Percentiles rank a stretch among this genome's conserved stretches.
Evolutionary conservation across 345 rosid genomes (phyloP).

Genomic region (Eucalyptus shirleyi): DNA sequence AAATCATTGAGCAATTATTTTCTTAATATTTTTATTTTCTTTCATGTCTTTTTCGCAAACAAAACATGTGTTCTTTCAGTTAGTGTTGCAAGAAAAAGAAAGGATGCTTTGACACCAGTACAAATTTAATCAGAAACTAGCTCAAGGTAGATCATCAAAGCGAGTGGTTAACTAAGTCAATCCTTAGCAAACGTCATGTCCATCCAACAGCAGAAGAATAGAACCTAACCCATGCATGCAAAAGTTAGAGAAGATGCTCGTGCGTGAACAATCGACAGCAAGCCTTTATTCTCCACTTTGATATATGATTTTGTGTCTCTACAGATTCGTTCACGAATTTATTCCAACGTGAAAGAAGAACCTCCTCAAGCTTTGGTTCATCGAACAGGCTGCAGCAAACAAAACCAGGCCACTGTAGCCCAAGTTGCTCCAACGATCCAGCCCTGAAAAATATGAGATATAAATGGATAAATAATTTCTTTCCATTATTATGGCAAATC

Average conservation of each 20-base stretch:
- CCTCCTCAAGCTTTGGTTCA: not conserved
- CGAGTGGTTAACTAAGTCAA: not conserved
- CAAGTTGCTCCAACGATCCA: not conserved
- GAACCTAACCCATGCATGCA: not conserved
- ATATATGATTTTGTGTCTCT: not conserved
- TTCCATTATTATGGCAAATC: not conserved
- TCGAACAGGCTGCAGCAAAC: not conserved
- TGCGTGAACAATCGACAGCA: not conserved
- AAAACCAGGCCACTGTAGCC: not conserved
- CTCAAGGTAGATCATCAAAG: not conserved
- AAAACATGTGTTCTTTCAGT: not conserved
- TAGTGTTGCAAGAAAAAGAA: not conserved
- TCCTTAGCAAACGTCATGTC: not conserved
- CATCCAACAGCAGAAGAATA: not conserved
- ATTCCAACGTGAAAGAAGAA: not conserved
- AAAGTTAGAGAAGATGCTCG: not conserved
- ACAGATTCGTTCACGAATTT: not conserved
- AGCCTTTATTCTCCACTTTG: not conserved
- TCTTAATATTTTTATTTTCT: not conserved
- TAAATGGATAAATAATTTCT: fast-evolving
- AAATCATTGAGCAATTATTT: not conserved
- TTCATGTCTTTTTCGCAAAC: not conserved
- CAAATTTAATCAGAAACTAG: not conserved
- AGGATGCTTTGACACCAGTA: not conserved
- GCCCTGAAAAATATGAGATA: not conserved